phyloP scores from a whole-genome alignment of 306 rosid species.

The Pterocarpus macrocarpus region DNA sequence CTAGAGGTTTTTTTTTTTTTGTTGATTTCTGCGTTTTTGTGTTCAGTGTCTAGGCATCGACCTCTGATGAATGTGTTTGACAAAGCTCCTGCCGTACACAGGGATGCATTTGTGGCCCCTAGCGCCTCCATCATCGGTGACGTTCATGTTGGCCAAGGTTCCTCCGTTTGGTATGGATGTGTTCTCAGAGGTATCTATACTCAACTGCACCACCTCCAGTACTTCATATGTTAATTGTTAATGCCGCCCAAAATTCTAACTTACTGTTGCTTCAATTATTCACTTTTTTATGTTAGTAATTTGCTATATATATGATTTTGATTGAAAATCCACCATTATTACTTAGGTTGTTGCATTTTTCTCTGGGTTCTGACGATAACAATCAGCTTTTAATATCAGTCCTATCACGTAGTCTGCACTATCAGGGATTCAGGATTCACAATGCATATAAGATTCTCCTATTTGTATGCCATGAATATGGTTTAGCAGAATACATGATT shows the following conservation, averaged over 20 bases:
- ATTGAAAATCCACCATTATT: slow-evolving; percentile 9
- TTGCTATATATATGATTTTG: not conserved
- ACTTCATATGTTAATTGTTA: not conserved
- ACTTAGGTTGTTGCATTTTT: not conserved
- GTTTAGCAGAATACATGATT: slow-evolving; percentile 10
- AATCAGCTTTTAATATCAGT: no score
- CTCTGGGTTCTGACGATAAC: no score
- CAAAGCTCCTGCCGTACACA: slow-evolving; percentile 78
- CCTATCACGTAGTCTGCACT: no score
- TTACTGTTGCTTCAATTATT: not conserved
- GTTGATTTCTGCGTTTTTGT: not conserved
- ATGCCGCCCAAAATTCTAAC: not conserved
- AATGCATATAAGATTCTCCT: slow-evolving; percentile 2
- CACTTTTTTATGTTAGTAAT: slow-evolving; percentile 15
- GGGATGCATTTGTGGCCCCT: slow-evolving; percentile 91
- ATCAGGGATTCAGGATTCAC: not conserved
- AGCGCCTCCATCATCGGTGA: slow-evolving; percentile 87
- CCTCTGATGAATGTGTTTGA: slow-evolving; percentile 87
- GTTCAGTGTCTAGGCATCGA: slow-evolving; percentile 89
- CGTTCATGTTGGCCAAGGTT: slow-evolving; percentile 74
- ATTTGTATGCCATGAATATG: not conserved
- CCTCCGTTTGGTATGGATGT: slow-evolving; percentile 97
- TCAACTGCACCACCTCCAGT: not conserved
- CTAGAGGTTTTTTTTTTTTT: not conserved
- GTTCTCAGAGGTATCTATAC: slow-evolving; percentile 79